Percentiles rank a stretch among this genome's conserved stretches.
phyloP scores from a whole-genome alignment of 2,329 filamentous ascomycete species.

The Penicillium frequentans region DNA sequence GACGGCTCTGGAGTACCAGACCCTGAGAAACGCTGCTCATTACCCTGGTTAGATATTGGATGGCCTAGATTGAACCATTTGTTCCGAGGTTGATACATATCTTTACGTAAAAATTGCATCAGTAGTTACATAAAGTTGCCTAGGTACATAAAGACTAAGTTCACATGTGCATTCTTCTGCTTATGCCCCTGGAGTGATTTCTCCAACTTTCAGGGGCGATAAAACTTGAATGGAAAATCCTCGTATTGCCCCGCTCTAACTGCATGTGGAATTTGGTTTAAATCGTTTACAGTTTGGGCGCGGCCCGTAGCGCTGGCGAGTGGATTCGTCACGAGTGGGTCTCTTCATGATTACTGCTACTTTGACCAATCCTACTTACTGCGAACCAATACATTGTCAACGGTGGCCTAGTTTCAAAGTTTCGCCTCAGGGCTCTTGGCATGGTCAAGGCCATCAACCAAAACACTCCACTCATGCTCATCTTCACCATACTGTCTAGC shows the following conservation, averaged over 20 bases:
- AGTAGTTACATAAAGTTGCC: no score
- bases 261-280: neutral
- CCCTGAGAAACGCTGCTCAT: neutral
- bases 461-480: neutral
- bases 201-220: neutral
- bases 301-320: neutral
- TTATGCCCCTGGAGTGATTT: no score
- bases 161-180: no score
- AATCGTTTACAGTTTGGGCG: neutral
- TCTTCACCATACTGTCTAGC: neutral
- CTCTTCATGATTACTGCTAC: neutral
- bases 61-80: neutral
- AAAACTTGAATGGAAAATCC: neutral
- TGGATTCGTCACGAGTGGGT: neutral
- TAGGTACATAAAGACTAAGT: no score
- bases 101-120: no score
- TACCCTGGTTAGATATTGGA: neutral
- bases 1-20: slow-evolving; percentile 34
- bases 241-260: neutral
- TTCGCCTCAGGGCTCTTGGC: neutral
- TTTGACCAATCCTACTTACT: neutral
- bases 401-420: neutral
- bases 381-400: neutral
- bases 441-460: neutral
- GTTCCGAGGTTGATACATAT: neutral